Evolutionary conservation across 805 yeast genomes (phyloP), one percentile per base, ranked within the genome.

Genomic region (Komagataella phaffii): DNA sequence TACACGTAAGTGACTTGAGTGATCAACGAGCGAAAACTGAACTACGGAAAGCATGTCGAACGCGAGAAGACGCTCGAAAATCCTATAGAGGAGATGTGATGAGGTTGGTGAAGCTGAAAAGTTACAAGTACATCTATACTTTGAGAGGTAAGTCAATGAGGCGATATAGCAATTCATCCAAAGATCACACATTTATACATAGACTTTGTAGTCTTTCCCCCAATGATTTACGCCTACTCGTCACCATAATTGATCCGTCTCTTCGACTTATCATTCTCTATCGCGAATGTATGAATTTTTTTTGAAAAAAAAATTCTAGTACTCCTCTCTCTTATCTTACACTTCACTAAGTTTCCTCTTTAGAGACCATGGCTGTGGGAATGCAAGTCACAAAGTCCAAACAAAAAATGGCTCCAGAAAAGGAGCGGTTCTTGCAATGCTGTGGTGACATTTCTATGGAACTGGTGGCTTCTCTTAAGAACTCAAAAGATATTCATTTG

Each of bases 361-460:
- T 8, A n/a, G 14, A 12, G 7, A 17, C 46, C 18, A 58, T 61
- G 62, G 61, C 56, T 48, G 63, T 59, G 23, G 63, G 57, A 40
- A 51, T 57, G 21, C 64, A 63, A 49, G 68, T 67, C 2, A 66
- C 68, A n/a, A 67, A 65, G 54, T 58, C 60, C 21, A 81, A 81
- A 61, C 85, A 77, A 56, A 85, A 85, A 58, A 71, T 82, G 46
- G 85, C 90, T 18, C 95, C 96, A 1, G 98, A 90, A 62, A 88
- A 86, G 66, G 99, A 91, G 69, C 75, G 98, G 53, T 91, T 91
- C 62, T 68, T 91, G 47, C 89, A 86, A 64, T 88, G 96, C 65
- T 89, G 96, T 67, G 85, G 95, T 23, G 98, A 90, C 61, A 85
- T 90, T 49, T 85, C 96, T 2, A 70, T 86, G 48, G 96, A 89